Base-by-base conservation (phyloP, 192 early-diverging fungal genomes). In the Coemansia sp. region DNA sequence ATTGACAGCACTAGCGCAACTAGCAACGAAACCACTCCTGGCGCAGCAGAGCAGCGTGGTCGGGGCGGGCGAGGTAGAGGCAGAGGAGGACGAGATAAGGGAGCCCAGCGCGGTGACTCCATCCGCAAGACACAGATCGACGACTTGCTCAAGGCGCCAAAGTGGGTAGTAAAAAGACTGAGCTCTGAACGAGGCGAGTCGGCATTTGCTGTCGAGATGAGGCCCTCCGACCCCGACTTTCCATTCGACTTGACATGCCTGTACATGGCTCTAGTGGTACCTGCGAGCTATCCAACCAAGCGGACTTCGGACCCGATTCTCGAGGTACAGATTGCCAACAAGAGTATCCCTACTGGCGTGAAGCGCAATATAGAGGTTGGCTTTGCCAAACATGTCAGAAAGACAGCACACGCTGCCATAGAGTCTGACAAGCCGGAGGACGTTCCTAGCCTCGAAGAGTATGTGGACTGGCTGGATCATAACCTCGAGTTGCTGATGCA, bases 151-250 rank as follows among this genome's bases (percentile, higher is more conserved):
- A 63, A 60, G 31, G 67, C 52, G 2, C 55, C 82, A 3, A 67
- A 70, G 40, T 80, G 74, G 77, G 62, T 60, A 0, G 78, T 75
- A 33, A 76, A 77, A 40, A 40, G 62, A 27, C 59, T 85, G 43
- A 68, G 51, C 29, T 76, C 82, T 2, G 69, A 74, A 20, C 74
- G 73, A n/a, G 72, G 69, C 70, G 75, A 77, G 20, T 61, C 74
- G 5, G 82, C 82, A 10, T 68, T 80, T 63, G 78, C 82, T 27
- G 68, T 85, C 12, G 82, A 85, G 61, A 77, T 85, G 82, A 49
- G 41, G 66, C 82, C 82, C 12, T 85, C 78, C 1, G 92, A 94
- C 52, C 93, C 93, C 24, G 93, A 95, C 65, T 95, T 95, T 63
- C 92, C 93, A 15, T 95, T 85, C 63, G 93, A 94, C 52, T 77